Base-by-base conservation (phyloP, 2,329 filamentous ascomycete genomes). In the Myriangium duriaei region DNA sequence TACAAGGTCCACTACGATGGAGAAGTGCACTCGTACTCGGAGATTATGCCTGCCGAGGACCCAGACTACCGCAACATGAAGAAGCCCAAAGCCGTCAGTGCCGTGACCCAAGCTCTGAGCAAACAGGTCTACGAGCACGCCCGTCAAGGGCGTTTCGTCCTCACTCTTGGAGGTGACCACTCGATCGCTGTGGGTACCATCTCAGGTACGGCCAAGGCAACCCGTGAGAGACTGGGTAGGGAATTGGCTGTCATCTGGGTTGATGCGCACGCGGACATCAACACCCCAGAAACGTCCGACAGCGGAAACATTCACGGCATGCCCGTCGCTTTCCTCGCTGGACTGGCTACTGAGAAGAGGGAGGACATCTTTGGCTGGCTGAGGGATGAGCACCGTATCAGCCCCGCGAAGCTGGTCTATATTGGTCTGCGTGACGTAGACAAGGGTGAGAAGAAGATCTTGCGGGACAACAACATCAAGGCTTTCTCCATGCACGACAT, bases 401-500 rank as follows among this genome's bases (percentile, higher is more conserved):
- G 71, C 59, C 61, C 79, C 40, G 79, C 74, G 60, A 96, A 96
- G 69, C 68, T 98, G 42, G 91, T 98, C 21, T 98, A 98, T 63
- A 98, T 98, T 57, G 91, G 87, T 19, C 69, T 98, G 52, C 72
- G 91, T 30, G 91, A 96, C 56, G 86, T 96, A 18, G 91, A 98
- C 57, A 62, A 73, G n/a, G 83, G 77, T 30, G 91, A 98, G 76
- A 96, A 95, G 79, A 74, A 77, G 64, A 83, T 95, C 44, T 66
- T 98, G 46, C 72, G 79, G 41, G 84, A 96, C 48, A 69, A 96
- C 54, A 79, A 81, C 30, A 91, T 98, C 67, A 88, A 84, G 68
- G 88, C 88, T 3, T 98, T 96, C 55, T 88, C 81, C 64, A 98
- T 98, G 91, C 91, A 94, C 57, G 91, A 98, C 57, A 81, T 98